Evolutionary conservation across 176 grass and related monocot species (phyloP), one percentile per base, ranked within the genome.

Genomic region (Otatea glauca): DNA sequence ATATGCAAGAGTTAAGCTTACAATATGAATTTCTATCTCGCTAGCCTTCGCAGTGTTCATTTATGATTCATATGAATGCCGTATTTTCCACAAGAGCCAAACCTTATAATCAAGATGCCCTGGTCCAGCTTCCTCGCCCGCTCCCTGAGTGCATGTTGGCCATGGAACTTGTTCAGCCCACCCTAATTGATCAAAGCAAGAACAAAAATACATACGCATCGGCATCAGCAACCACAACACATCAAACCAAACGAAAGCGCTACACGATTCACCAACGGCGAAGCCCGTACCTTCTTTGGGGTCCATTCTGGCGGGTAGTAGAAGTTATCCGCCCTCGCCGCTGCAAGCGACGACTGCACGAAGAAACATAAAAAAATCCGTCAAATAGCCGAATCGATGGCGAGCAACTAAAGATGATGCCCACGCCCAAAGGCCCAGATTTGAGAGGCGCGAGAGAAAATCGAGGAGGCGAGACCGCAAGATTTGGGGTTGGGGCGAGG

Each of bases 221-320:
- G 62, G 53, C 64, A 61, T 90, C 55, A 79, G 44, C 76, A 66
- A 8, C 21, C 61, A 67, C 42, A 69, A 45, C 13, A 69, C 47
- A 29, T 56, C 37, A 59, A 48, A 80, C 32, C 15, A 51, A 81
- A 15, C 5, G 5, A 77, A 64, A 24, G 58, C 12, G 25, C 9
- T 29, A 35, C 68, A 61, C 13, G 37, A 39, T 82, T 76, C 69
- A 44, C 81, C 4, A 37, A 32, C 27, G 21, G 32, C 60, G 43
- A 78, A 70, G 65, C 3, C 20, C 42, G 18, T 84, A 92, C 96
- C 93, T 98, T 93, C 88, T 98, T 98, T 4, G 96, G 91, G 23
- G 88, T 91, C 96, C 96, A 98, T 98, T 98, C 96, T 43, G 96
- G 93, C 13, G 96, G 96, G 63, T 94, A 98, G 85, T 98, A 98